Percentiles rank a stretch among this genome's conserved stretches.
Evolutionary conservation across 352 stramenopile genomes (phyloP).

Genomic region (Phytophthora melonis): DNA sequence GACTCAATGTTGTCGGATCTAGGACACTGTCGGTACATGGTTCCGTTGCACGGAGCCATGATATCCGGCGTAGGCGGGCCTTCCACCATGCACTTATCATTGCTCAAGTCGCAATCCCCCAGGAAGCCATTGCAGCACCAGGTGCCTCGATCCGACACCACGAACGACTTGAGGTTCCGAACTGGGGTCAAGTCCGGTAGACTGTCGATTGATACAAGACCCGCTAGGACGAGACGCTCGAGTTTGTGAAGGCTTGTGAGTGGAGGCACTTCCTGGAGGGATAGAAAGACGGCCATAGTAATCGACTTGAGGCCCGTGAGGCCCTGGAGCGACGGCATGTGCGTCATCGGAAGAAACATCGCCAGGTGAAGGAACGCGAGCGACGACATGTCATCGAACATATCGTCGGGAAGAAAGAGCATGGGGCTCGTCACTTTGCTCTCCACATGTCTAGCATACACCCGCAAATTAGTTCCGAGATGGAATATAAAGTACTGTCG

Average conservation of each 20-base stretch:
- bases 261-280: conserved; percentile 15
- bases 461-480: too few relatives aligned
- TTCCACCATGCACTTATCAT: conserved; percentile 7
- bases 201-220: neutral
- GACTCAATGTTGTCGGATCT: neutral
- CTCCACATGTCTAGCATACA: conserved; percentile 17
- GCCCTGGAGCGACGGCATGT: conserved; percentile 28
- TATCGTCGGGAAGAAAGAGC: conserved; percentile 19
- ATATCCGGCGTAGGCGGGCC: neutral
- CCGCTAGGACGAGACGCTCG: conserved; percentile 26
- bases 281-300: conserved; percentile 21
- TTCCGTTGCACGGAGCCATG: conserved; percentile 27
- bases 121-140: conserved; percentile 45
- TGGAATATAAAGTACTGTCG: too few relatives aligned
- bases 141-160: neutral
- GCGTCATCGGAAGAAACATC: conserved; percentile 1
- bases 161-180: conserved; percentile 21
- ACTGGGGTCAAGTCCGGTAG: conserved; percentile 24
- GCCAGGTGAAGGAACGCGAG: conserved; percentile 42
- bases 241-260: conserved; percentile 26
- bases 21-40: conserved; percentile 30
- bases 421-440: conserved; percentile 8
- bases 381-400: conserved; percentile 40
- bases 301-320: conserved; percentile 37
- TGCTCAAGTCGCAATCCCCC: conserved; percentile 14